phyloP scores from a whole-genome alignment of 108 stramenopile species.

The Nitzschia sp. region DNA sequence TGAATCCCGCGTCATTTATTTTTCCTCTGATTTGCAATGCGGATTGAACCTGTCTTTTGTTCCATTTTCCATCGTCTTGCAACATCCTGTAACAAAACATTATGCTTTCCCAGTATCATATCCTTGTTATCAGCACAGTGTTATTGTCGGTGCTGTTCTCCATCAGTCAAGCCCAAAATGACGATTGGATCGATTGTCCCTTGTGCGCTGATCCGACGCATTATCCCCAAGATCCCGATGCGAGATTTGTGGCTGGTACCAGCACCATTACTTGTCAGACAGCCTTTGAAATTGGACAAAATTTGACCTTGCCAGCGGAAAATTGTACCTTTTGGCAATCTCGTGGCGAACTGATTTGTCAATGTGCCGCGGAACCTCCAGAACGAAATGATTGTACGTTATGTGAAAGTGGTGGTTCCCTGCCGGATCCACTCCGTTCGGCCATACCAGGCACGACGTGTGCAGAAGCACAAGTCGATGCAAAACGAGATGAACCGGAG shows the following conservation, averaged over 20 bases:
- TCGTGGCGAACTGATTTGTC: constrained; percentile 30
- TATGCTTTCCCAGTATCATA: no score
- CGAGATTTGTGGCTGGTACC: constrained; percentile 1
- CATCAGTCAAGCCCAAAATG: neutral
- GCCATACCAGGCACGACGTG: constrained; percentile 18
- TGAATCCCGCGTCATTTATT: no score
- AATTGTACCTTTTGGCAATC: constrained; percentile 38
- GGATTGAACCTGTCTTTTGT: no score
- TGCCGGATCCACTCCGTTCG: constrained; percentile 22
- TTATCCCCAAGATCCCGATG: constrained; percentile 9
- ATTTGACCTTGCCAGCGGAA: constrained; percentile 4
- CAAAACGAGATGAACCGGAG: constrained; percentile 21
- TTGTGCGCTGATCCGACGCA: constrained; percentile 18
- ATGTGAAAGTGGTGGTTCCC: constrained; percentile 23
- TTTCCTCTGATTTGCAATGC: no score
- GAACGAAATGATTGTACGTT: constrained; percentile 21
- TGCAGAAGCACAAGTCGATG: constrained; percentile 31
- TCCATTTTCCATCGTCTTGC: no score
- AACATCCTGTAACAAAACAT: no score
- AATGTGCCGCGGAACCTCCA: constrained; percentile 15
- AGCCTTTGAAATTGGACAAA: constrained; percentile 29
- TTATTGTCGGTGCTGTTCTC: no score
- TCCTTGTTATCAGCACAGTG: no score
- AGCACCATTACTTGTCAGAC: constrained; percentile 18
- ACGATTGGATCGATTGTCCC: constrained; percentile 18